Percentiles rank a stretch among this genome's conserved stretches.
phyloP scores from a whole-genome alignment of 1,284 basidiomycete genomes.

The Ceraceosorus guamensis region DNA sequence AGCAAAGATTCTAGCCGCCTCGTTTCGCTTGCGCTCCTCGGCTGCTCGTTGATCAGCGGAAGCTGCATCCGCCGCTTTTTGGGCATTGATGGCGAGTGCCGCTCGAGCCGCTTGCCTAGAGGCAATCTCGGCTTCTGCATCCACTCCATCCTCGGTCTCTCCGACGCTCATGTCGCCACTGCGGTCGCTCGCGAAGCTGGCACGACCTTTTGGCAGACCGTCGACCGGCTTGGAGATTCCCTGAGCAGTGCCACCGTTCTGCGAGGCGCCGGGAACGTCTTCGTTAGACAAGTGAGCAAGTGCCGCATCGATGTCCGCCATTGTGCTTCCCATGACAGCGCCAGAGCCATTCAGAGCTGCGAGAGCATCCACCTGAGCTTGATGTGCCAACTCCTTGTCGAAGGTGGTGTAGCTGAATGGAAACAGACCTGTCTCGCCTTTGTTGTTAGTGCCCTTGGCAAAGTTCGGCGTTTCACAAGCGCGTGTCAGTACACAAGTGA shows the following conservation, averaged over 20 bases:
- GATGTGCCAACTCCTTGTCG: slow-evolving; percentile 30
- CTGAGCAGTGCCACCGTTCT: slow-evolving; percentile 6
- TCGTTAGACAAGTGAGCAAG: slow-evolving; percentile 31
- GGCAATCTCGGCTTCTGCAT: slow-evolving; percentile 21
- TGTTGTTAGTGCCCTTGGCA: slow-evolving; percentile 71
- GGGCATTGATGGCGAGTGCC: slow-evolving; percentile 43
- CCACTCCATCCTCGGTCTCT: slow-evolving; percentile 23
- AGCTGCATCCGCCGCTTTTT: slow-evolving; percentile 21
- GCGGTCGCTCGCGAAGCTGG: slow-evolving; percentile 27
- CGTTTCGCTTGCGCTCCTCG: slow-evolving; percentile 22
- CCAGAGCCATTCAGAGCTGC: not conserved
- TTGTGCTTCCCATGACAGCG: slow-evolving; percentile 43
- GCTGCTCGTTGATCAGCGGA: slow-evolving; percentile 17
- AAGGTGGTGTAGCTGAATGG: slow-evolving; percentile 74
- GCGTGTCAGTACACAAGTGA: not conserved
- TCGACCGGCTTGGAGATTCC: not conserved
- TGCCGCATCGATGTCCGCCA: slow-evolving; percentile 47
- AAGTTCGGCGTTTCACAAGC: not conserved
- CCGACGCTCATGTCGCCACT: slow-evolving; percentile 15
- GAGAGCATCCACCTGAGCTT: slow-evolving; percentile 10
- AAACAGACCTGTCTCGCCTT: slow-evolving; percentile 79
- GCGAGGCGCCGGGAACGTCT: slow-evolving; percentile 3
- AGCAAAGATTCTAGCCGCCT: slow-evolving; percentile 34
- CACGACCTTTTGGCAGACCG: not conserved
- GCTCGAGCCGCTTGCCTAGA: slow-evolving; percentile 32